Evolutionary conservation across 2,329 filamentous ascomycete genomes (phyloP).

Genomic region (Diaporthe capsici): DNA sequence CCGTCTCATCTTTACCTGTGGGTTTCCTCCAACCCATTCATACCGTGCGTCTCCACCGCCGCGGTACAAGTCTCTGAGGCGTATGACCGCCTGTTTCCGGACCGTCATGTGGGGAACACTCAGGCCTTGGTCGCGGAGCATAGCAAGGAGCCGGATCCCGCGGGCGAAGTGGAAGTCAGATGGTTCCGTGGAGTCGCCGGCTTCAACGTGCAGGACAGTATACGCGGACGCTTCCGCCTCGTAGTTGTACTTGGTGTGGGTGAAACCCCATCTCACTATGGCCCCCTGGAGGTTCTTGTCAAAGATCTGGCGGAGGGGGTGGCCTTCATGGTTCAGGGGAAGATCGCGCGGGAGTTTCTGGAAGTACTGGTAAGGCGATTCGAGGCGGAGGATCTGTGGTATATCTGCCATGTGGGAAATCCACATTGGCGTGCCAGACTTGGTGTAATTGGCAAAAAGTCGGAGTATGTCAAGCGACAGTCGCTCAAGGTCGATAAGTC

Average conservation of each 20-base stretch:
- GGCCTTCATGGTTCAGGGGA: conserved; percentile 55
- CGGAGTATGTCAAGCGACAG: conserved; percentile 60
- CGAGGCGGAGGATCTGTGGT: conserved; percentile 50
- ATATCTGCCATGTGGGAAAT: conserved; percentile 61
- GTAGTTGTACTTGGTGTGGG: conserved; percentile 50
- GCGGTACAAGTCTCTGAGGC: conserved; percentile 53
- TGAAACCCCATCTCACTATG: conserved; percentile 63
- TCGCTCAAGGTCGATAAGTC: conserved; percentile 60
- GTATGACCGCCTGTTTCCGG: conserved; percentile 47
- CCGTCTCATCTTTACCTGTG: conserved; percentile 25
- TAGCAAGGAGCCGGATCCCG: conserved; percentile 51
- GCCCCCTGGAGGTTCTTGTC: conserved; percentile 54
- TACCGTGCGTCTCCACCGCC: conserved; percentile 44
- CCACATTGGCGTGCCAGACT: conserved; percentile 52
- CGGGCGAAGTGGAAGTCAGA: conserved; percentile 49
- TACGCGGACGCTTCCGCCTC: conserved; percentile 33
- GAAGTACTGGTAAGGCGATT: conserved; percentile 51
- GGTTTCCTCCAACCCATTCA: conserved; percentile 42
- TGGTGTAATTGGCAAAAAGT: conserved; percentile 51
- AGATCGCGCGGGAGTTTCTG: conserved; percentile 58
- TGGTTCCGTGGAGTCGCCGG: conserved; percentile 12
- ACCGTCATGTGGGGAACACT: conserved; percentile 45
- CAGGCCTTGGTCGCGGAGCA: conserved; percentile 52
- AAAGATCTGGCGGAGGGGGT: conserved; percentile 65
- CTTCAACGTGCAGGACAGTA: conserved; percentile 17